Conservation (phyloP, 306 rosid species). For the Alnus glutinosa region DNA sequence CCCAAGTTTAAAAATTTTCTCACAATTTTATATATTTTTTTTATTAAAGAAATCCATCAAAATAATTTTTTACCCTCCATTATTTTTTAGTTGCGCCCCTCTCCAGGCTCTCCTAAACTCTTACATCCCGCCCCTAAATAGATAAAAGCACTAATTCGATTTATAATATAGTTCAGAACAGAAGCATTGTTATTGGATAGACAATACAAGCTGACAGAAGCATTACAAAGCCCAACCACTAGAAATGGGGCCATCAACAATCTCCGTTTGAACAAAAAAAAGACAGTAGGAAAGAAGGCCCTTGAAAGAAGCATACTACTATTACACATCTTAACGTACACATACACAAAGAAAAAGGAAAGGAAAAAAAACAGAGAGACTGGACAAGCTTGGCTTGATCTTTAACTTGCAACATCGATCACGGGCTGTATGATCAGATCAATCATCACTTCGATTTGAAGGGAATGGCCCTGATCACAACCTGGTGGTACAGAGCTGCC, state of each 20-base stretch:
- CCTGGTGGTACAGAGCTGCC: constrained; percentile 58
- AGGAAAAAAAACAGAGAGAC: not conserved
- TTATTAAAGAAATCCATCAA: no score
- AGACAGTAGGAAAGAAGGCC: not conserved
- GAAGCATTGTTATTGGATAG: constrained; percentile 18
- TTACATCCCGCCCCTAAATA: no score
- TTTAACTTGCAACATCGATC: not conserved
- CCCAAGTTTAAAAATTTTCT: no score
- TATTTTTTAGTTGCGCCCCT: no score
- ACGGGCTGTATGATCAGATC: not conserved
- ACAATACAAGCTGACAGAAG: constrained; percentile 19
- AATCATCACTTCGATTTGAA: constrained; percentile 45
- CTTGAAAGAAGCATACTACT: not conserved
- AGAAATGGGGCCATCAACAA: not conserved
- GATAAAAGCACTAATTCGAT: no score
- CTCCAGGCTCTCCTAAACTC: no score
- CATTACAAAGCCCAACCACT: constrained; percentile 22
- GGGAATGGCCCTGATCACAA: constrained; percentile 63
- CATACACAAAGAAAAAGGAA: constrained; percentile 4
- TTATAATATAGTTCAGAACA: not conserved
- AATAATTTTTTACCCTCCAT: no score
- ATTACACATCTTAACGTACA: constrained; percentile 15
- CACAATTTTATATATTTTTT: no score
- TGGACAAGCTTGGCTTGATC: not conserved
- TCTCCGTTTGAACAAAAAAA: constrained; percentile 3